phyloP scores from a whole-genome alignment of 305 asterid species.

The Stenogyne calaminthoides region DNA sequence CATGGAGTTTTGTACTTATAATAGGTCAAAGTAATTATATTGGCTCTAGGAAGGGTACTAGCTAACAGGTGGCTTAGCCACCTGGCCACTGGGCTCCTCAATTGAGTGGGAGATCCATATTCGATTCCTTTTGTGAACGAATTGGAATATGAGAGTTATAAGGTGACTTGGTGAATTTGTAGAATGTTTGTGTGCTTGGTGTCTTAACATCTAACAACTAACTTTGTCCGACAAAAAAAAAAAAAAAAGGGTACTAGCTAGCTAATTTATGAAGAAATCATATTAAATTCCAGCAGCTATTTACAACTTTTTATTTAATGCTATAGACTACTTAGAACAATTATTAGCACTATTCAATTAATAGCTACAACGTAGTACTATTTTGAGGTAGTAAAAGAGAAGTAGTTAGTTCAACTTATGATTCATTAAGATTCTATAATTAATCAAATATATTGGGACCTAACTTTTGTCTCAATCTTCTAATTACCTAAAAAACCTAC shows the following conservation, averaged over 20 bases:
- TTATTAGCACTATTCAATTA: background rate
- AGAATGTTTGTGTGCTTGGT: too few species aligned
- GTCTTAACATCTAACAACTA: too few species aligned
- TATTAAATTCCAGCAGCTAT: slow-evolving; percentile 3
- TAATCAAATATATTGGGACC: background rate
- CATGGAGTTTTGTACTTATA: background rate
- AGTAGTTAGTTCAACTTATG: slow-evolving; percentile 1
- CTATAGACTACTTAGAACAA: background rate
- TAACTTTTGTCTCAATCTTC: slow-evolving; percentile 15
- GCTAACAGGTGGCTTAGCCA: too few species aligned
- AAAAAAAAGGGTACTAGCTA: too few species aligned
- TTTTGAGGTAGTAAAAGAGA: background rate
- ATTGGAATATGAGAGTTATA: too few species aligned
- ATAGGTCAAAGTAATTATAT: background rate
- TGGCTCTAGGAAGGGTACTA: background rate
- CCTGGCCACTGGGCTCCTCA: too few species aligned
- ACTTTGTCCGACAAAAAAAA: too few species aligned
- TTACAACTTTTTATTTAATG: background rate
- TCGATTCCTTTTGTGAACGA: too few species aligned
- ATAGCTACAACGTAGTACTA: background rate
- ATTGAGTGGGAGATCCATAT: too few species aligned
- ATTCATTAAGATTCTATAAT: background rate
- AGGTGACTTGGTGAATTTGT: too few species aligned
- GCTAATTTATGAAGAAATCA: background rate
- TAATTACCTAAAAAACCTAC: slow-evolving; percentile 28